phyloP scores from a whole-genome alignment of 2,329 filamentous ascomycete genomes.

The Coniella vitis region DNA sequence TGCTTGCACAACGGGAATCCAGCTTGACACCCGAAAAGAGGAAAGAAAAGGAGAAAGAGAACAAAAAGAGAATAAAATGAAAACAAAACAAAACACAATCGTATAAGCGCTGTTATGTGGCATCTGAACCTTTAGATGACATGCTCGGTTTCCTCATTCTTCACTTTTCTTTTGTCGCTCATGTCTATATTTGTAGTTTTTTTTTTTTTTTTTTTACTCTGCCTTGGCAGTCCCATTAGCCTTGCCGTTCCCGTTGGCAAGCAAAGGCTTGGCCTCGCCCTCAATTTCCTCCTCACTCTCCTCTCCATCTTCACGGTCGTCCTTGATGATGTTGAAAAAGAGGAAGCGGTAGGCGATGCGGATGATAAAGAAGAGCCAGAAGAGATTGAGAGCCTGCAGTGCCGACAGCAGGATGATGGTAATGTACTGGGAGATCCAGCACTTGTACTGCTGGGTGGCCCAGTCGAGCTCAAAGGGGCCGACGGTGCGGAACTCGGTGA shows the following conservation, averaged over 20 bases:
- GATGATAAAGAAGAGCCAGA: constrained; percentile 74
- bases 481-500: constrained; percentile 68
- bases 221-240: constrained; percentile 19
- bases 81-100: background rate
- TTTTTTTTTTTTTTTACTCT: constrained; percentile 1
- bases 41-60: background rate
- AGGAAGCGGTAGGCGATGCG: constrained; percentile 68
- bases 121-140: no score
- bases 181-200: no score
- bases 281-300: constrained; percentile 52
- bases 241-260: constrained; percentile 12
- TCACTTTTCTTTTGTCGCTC: no score
- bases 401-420: constrained; percentile 56
- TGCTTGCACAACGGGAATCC: no score
- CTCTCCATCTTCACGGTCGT: constrained; percentile 65
- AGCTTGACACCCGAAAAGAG: no score
- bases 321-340: constrained; percentile 52
- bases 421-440: constrained; percentile 61
- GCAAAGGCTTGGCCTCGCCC: constrained; percentile 14
- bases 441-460: constrained; percentile 73
- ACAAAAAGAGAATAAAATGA: background rate
- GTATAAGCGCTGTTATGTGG: no score
- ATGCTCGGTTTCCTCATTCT: no score
- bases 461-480: constrained; percentile 72
- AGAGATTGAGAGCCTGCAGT: constrained; percentile 70